Evolutionary conservation across 345 rosid genomes (phyloP).

Genomic region (Camelina sativa): DNA sequence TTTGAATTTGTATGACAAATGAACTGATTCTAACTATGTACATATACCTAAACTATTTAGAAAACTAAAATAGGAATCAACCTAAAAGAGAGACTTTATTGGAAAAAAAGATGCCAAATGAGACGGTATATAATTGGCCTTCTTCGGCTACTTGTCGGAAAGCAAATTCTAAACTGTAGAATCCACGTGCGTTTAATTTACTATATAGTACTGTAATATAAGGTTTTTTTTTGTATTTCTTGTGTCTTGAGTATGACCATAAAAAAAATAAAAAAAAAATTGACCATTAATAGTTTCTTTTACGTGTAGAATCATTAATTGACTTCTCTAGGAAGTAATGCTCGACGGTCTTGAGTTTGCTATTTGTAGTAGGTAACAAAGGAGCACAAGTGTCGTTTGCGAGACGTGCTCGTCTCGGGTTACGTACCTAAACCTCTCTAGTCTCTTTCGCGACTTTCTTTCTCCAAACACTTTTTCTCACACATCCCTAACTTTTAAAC

Average conservation of each 20-base stretch:
- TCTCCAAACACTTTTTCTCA: not conserved
- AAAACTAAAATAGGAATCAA: conserved; percentile 10
- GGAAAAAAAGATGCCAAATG: not conserved
- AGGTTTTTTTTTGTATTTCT: not conserved
- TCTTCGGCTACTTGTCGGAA: conserved; percentile 27
- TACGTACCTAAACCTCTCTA: conserved; percentile 22
- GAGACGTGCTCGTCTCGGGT: conserved; percentile 20
- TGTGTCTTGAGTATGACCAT: not conserved
- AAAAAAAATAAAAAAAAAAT: too few relatives aligned
- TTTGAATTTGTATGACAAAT: not conserved
- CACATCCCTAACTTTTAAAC: not conserved
- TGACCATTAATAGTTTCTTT: conserved; percentile 18
- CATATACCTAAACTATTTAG: not conserved
- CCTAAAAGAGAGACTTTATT: not conserved
- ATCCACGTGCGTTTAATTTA: conserved; percentile 33
- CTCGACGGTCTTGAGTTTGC: conserved; percentile 23
- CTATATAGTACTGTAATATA: not conserved
- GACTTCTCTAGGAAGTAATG: conserved; percentile 9
- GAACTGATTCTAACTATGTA: not conserved
- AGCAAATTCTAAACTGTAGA: conserved; percentile 24
- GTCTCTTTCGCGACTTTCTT: conserved; percentile 1
- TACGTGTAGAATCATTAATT: conserved; percentile 30
- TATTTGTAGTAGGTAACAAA: conserved; percentile 18
- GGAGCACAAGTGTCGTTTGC: conserved; percentile 30
- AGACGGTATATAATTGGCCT: conserved; percentile 20